Base-by-base conservation (phyloP, 2,329 filamentous ascomycete genomes). In the Tolypocladium tundrense region DNA sequence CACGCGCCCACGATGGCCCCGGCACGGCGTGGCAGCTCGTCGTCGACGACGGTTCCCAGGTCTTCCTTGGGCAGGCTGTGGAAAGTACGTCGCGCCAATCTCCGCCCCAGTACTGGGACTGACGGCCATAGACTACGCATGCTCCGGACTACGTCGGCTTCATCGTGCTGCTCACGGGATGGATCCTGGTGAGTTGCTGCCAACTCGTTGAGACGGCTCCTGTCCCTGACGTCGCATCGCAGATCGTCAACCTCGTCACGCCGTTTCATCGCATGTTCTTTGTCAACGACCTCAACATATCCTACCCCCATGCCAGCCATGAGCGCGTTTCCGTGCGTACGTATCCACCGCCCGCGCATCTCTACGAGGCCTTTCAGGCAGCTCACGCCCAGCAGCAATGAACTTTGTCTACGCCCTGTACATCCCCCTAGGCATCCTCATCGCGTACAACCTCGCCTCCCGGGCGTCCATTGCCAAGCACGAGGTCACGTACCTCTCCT, bases 231-330 rank as follows among this genome's bases (percentile, higher is more conserved):
- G 35, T 24, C n/a, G 41, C 7, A 4, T 48, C 19, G 3, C 21
- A 72, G 71, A 66, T 67, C 54, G 63, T 64, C 33, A 54, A 67
- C 19, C 68, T 72, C 53, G 81, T 90, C 65, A 86, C 87, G 60
- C 94, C 94, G 0, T 97, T 97, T 70, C 91, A 97, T 71, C 91
- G 90, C 74, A 88, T 97, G 84, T 97, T 99, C 75, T 88, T 85
- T 62, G 82, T 97, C 61, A 88, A 91, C 69, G 91, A 97, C 70
- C 81, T 89, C 31, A 79, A 85, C 54, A 91, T 97, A 60, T 87
- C 90, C 62, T 97, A 88, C 68, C 94, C 94, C 0, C 88, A 96
- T 73, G 91, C 94, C 27, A 79, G 88, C 58, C 74, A 88, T 55
- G 92, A 99, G 72, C 84, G 91, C 61, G 94, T 99, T 0, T 80